A percentile compares a stretch with the other conserved stretches of the same genome.
Conservation (phyloP, 768 basidiomycete genomes). For the Lentinula raphanica region DNA sequence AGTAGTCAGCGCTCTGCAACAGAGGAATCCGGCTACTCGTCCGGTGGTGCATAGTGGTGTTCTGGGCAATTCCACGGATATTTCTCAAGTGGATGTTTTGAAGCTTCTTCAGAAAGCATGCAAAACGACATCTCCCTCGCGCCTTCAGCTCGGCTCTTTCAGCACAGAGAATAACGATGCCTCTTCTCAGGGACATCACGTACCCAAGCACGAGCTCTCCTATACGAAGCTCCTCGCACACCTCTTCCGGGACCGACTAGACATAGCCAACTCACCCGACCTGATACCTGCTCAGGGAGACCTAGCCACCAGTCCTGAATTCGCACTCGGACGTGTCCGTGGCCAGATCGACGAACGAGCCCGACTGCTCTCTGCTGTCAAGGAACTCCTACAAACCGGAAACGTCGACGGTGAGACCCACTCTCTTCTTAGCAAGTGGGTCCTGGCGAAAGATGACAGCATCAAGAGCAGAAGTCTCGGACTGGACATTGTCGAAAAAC, state of each 20-base stretch:
- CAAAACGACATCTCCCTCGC: slow-evolving; percentile 26
- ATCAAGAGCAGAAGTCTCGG: slow-evolving; percentile 56
- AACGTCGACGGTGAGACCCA: slow-evolving; percentile 55
- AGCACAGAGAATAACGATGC: slow-evolving; percentile 10
- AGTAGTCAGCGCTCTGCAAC: slow-evolving; percentile 66
- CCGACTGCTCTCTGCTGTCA: slow-evolving; percentile 59
- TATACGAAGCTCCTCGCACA: slow-evolving; percentile 87
- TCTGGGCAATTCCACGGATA: slow-evolving; percentile 44
- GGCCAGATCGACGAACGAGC: slow-evolving; percentile 75
- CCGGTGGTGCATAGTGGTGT: slow-evolving; percentile 58
- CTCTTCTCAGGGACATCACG: slow-evolving; percentile 39
- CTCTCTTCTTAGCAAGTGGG: slow-evolving; percentile 73
- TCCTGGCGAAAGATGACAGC: slow-evolving; percentile 67
- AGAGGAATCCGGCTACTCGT: slow-evolving; percentile 40
- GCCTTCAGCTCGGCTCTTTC: slow-evolving; percentile 44
- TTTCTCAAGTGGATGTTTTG: slow-evolving; percentile 40
- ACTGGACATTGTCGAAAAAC: slow-evolving; percentile 45
- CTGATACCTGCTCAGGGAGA: slow-evolving; percentile 65
- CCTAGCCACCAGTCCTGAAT: slow-evolving; percentile 87
- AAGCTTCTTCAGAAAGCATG: slow-evolving; percentile 44
- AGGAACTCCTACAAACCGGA: slow-evolving; percentile 54
- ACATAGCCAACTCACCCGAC: slow-evolving; percentile 80
- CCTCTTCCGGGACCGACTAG: slow-evolving; percentile 72
- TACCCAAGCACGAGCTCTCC: slow-evolving; percentile 88
- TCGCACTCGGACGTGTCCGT: slow-evolving; percentile 86